Base-by-base conservation (phyloP, 768 basidiomycete genomes). In the Rhizopogon vesiculosus region DNA sequence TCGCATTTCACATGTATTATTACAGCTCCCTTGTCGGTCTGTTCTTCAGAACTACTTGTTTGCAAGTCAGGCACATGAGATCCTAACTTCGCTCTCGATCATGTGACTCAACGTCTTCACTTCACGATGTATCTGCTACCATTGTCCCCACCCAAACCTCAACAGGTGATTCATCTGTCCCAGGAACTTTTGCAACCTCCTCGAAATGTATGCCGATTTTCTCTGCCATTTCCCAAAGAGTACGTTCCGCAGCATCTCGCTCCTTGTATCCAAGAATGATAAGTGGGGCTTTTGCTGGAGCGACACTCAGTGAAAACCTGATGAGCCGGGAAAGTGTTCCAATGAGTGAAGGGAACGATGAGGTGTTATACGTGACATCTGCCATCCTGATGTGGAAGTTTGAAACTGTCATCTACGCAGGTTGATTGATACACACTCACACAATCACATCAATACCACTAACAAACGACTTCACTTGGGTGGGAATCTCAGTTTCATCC, bases 351-450 rank as follows among this genome's bases (percentile, higher is more conserved):
- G 89, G 82, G 68, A 96, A 97, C 1, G 91, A 88, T 1, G 84
- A 73, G 0, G 90, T 91, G 72, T 96, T 96, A 74, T 95, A 96
- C 1, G 92, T 87, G 7, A 95, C 91, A 62, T 97, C 94, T 12
- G 93, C 90, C 85, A 95, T 92, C 43, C 93, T 94, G 61, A n/a
- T 40, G 13, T 53, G 51, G 15, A 29, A 33, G 42, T 25, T 42
- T 25, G 18, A 16, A 33, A 25, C 9, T 25, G 48, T 35, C 7
- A 7, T 5, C 7, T 12, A 18, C 33, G 31, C 16, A 56, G 45
- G 18, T 28, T 52, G 48, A 31, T 35, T 52, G 50, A 31, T 35
- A 8, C 39, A 19, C 9, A 76, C 87, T 56, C 68, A 91, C 90
- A 93, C 67, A 51, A 96, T 82, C 39, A 82, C 72, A 63, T 92